These are phyloP conservation scores for Tuber microsphaerosporum DNA, from an alignment of 495 filamentous ascomycete genomes.

Conservation along the genomic window DNA sequence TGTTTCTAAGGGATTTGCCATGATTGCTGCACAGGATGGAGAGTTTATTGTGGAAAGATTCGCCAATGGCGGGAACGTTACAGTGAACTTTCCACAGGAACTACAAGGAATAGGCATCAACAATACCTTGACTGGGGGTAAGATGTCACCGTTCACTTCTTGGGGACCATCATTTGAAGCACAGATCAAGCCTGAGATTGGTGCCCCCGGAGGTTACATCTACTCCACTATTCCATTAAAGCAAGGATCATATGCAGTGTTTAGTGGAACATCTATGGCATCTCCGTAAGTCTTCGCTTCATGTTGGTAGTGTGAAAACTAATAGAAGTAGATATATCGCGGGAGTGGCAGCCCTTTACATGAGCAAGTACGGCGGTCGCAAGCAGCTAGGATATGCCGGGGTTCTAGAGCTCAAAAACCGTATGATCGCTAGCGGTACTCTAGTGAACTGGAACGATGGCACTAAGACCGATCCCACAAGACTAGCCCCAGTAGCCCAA, in stretches of 20 bases:
- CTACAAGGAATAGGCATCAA: constrained; percentile 12
- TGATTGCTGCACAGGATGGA: constrained; percentile 45
- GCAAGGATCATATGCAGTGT: constrained; percentile 44
- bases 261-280: constrained; percentile 55
- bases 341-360: constrained; percentile 50
- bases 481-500: constrained; percentile 52
- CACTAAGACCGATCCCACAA: constrained; percentile 35
- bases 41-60: constrained; percentile 48
- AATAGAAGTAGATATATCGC: constrained; percentile 43
- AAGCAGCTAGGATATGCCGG: constrained; percentile 43
- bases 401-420: constrained; percentile 42
- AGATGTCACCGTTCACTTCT: constrained; percentile 49
- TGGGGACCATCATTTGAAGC: constrained; percentile 55
- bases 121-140: constrained; percentile 46
- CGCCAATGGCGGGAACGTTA: constrained; percentile 45
- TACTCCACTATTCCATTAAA: constrained; percentile 52
- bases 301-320: not conserved
- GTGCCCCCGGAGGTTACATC: constrained; percentile 52
- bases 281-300: constrained; percentile 41
- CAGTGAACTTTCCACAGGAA: constrained; percentile 41
- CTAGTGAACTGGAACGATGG: constrained; percentile 50
- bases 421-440: constrained; percentile 44
- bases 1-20: constrained; percentile 24
- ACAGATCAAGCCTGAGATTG: constrained; percentile 51
- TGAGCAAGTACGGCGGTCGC: constrained; percentile 47